Base-by-base conservation (phyloP, 1,139 yeast species). In the Nadsonia starkeyi-henricii region DNA sequence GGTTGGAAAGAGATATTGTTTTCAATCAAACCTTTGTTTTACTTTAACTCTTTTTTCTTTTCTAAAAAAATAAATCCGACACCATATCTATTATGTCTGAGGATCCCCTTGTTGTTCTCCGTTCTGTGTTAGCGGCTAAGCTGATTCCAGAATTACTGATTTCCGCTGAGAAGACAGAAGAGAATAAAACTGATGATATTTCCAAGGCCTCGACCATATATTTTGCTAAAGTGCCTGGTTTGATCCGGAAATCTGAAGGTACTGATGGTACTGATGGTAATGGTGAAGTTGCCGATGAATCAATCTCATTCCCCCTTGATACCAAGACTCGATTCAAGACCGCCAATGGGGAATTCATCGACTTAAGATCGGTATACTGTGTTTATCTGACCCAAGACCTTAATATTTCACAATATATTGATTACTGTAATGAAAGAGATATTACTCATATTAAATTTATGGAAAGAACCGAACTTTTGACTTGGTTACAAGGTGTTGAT, bases 311-410 rank as follows among this genome's bases (percentile, higher is more conserved):
- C 39, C 50, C 63, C 1, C 54, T 83, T 46, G 70, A 73, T 56
- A 62, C 65, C 15, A 53, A 55, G n/a, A 82, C 94, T 2, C 73
- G 75, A 50, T 82, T 83, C 57, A 68, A 68, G 52, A 71, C 76
- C 9, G 53, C 52, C 2, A 52, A 42, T 13, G 45, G 50, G 17
- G 45, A 65, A 62, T 17, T 65, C 67, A 19, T 81, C 47, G 68
- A 73, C n/a, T 67, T 85, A 51, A 69, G 78, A 54, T 77, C 83
- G 1, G 80, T 85, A 2, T 74, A 79, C 41, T 86, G 86, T 61
- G 84, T 94, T 56, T 91, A 95, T 93, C 55, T 81, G 33, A 78
- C 79, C 55, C 80, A 77, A 52, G 88, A 85, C 51, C 72, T 83
- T 39, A 77, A 82, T 42, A 83, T 88, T 47, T 81, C 95, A 13